Evolutionary conservation across 495 filamentous ascomycete species (phyloP), one percentile per base, ranked within the genome.

Genomic region (Penicillium nucicola): DNA sequence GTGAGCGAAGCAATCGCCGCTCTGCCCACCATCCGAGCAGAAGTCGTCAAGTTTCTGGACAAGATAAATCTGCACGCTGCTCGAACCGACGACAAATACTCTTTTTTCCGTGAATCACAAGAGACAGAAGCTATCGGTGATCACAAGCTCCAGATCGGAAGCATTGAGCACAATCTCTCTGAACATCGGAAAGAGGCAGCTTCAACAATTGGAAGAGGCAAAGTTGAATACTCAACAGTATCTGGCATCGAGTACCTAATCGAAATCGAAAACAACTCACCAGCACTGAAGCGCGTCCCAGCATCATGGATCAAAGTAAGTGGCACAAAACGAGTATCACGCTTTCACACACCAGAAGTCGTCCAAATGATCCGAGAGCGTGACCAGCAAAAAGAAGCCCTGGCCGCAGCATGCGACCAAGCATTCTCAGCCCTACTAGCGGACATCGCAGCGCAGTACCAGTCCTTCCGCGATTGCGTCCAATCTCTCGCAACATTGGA

Each of bases 301-400:
- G 92, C 93, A 38, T 92, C 86, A 4, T 99, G 93, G 93, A 75
- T 79, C 32, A 97, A 97, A 69, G 88, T 96, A 56, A 92, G 83
- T 52, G 92, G 90, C 46, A 99, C 95, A 4, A 97, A 97, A 68
- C 91, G 88, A 52, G 70, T 93, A 9, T 92, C 88, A 3, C 84
- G 93, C 43, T 99, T 96, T 70, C 95, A 99, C 72, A 92, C 95
- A 0, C 95, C 95, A 7, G 84, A 92, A 52, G 91, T 97, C 17
- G 77, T 90, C 25, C 77, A 80, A 39, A 75, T 96, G 42, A 80
- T 95, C 22, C 86, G 85, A 20, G 90, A 97, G 71, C 81, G 93
- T 20, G 93, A 99, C 65, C 93, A 97, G 61, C 88, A 96, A 71
- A 95, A 89, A 64, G 93, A 99, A 65, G 83, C 88, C 0, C 81